A percentile compares a stretch with the other conserved stretches of the same genome.
phyloP scores from a whole-genome alignment of 2,329 filamentous ascomycete species.

The Alternaria brassicae region DNA sequence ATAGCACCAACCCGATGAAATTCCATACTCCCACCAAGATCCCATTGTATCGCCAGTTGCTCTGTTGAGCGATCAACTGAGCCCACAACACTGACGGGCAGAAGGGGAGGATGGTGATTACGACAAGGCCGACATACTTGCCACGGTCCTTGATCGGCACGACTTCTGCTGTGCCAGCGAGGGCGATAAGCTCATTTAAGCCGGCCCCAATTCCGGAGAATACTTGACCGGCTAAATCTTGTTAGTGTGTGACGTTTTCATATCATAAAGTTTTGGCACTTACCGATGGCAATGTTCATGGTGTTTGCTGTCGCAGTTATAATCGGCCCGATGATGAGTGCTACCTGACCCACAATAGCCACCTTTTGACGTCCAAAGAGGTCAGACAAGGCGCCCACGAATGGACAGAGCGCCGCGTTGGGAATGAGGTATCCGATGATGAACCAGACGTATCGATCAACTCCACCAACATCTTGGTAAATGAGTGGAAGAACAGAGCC shows the following conservation, averaged over 20 bases:
- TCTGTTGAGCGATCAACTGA: conserved; percentile 61
- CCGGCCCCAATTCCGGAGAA: conserved; percentile 71
- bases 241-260: conserved; percentile 1
- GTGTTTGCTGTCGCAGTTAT: conserved; percentile 38
- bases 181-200: conserved; percentile 71
- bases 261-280: not conserved
- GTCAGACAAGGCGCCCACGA: conserved; percentile 62
- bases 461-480: conserved; percentile 66
- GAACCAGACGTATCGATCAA: conserved; percentile 67
- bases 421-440: conserved; percentile 61
- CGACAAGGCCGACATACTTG: conserved; percentile 66
- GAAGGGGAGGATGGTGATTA: conserved; percentile 69
- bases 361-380: conserved; percentile 44
- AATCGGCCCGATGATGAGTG: conserved; percentile 50
- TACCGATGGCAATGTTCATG: conserved; percentile 45
- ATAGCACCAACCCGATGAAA: conserved; percentile 60
- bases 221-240: conserved; percentile 42
- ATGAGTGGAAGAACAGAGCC: conserved; percentile 58
- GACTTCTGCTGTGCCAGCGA: conserved; percentile 72
- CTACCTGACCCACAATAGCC: conserved; percentile 37
- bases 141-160: conserved; percentile 70
- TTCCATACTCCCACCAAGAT: conserved; percentile 62
- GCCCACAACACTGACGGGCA: conserved; percentile 68
- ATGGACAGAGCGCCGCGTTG: conserved; percentile 64
- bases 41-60: conserved; percentile 64